Evolutionary conservation across 768 basidiomycete species (phyloP).

Genomic region (Pleurotus cornucopiae): DNA sequence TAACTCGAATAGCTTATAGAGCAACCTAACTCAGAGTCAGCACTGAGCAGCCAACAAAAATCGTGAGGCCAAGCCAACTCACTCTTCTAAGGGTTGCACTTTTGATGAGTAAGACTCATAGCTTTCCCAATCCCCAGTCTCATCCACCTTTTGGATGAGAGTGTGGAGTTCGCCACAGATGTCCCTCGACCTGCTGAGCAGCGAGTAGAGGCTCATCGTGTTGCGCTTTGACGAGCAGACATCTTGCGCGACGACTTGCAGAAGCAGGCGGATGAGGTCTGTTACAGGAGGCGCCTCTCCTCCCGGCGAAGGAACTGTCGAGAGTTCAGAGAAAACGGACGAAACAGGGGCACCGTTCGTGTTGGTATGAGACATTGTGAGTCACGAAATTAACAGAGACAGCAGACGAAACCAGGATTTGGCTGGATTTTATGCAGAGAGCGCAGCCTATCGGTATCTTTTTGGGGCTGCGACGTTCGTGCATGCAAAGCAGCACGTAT

Average conservation of each 20-base stretch:
- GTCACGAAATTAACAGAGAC: too few species aligned
- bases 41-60: not conserved
- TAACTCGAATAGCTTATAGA: not conserved
- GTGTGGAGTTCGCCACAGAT: not conserved
- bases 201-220: not conserved
- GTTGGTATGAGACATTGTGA: too few species aligned
- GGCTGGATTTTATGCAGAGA: too few species aligned
- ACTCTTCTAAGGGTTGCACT: not conserved
- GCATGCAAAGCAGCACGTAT: too few species aligned
- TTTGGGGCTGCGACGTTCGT: too few species aligned
- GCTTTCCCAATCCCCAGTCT: not conserved
- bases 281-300: not conserved
- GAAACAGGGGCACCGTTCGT: not conserved
- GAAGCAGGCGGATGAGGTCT: not conserved
- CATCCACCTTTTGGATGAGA: not conserved
- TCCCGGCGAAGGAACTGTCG: not conserved
- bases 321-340: not conserved
- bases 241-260: not conserved
- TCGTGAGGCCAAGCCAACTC: not conserved
- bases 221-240: not conserved
- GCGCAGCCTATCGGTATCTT: too few species aligned
- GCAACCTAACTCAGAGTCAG: not conserved
- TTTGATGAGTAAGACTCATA: not conserved
- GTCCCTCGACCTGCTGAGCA: not conserved
- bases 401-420: too few species aligned